Conservation (phyloP, 257 asterid species). For the Jaltomata sinuosa region DNA sequence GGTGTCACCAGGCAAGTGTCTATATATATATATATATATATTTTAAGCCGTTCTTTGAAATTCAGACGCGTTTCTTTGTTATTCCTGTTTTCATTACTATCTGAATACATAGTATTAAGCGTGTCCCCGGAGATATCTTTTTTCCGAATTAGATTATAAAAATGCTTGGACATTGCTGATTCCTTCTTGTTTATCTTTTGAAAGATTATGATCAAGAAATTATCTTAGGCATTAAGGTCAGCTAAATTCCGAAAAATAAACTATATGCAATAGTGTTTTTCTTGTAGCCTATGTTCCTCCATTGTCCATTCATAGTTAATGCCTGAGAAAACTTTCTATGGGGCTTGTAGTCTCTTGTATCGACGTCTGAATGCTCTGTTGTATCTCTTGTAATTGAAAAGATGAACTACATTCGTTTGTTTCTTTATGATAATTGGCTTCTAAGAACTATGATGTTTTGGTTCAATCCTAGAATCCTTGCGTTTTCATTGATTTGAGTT, state of each 20-base stretch:
- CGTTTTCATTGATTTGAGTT: background rate
- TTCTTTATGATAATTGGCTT: background rate
- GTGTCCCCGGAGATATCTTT: background rate
- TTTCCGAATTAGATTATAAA: background rate
- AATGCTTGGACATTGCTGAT: background rate
- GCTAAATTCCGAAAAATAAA: background rate
- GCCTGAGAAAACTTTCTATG: background rate
- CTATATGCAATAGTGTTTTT: background rate
- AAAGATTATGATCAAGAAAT: background rate
- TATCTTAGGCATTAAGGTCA: background rate
- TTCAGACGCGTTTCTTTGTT: background rate
- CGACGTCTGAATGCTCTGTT: background rate
- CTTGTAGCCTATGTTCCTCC: background rate
- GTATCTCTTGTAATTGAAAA: background rate
- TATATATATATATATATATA: background rate
- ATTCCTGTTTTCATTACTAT: background rate
- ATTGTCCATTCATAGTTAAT: no score
- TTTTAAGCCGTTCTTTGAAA: background rate
- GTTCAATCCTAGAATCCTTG: background rate
- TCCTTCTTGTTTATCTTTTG: background rate
- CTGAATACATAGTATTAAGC: background rate
- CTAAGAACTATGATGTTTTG: background rate
- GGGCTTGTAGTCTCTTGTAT: no score
- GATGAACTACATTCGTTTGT: background rate
- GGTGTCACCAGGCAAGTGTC: slow-evolving; percentile 47